A percentile compares a stretch with the other conserved stretches of the same genome.
phyloP scores from a whole-genome alignment of 306 rosid genomes.

The Amphicarpaea edgeworthii region DNA sequence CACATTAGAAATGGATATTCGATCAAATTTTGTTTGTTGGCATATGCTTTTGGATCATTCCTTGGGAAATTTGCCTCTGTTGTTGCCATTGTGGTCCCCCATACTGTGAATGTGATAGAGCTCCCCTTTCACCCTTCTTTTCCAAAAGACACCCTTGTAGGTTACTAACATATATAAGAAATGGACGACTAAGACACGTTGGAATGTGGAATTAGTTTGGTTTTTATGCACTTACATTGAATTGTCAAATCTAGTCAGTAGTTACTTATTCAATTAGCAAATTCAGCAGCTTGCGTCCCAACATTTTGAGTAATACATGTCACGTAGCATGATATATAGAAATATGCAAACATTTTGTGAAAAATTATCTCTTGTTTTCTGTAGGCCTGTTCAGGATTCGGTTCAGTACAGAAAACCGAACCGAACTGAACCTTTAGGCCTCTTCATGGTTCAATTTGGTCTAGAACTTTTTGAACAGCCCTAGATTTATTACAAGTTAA shows the following conservation, averaged over 20 bases:
- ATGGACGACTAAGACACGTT: not conserved
- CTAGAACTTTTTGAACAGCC: not conserved
- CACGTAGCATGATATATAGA: not conserved
- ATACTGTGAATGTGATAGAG: constrained; percentile 5
- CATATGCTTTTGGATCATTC: constrained; percentile 48
- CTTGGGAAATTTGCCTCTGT: constrained; percentile 19
- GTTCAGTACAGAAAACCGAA: too few relatives aligned
- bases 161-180: not conserved
- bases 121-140: constrained; percentile 18
- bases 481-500: not conserved
- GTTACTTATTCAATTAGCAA: constrained; percentile 8
- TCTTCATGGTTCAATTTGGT: not conserved
- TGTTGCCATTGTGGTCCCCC: constrained; percentile 41
- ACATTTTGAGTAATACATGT: constrained; percentile 20
- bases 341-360: not conserved
- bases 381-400: not conserved
- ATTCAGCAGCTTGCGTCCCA: not conserved
- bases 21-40: constrained; percentile 10
- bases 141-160: not conserved
- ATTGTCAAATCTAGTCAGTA: not conserved
- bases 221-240: not conserved
- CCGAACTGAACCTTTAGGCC: too few relatives aligned
- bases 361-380: not conserved
- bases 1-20: constrained; percentile 45
- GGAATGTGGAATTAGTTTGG: not conserved